Base-by-base conservation (phyloP, 176 grass and related monocot genomes). In the Carex kokanica region DNA sequence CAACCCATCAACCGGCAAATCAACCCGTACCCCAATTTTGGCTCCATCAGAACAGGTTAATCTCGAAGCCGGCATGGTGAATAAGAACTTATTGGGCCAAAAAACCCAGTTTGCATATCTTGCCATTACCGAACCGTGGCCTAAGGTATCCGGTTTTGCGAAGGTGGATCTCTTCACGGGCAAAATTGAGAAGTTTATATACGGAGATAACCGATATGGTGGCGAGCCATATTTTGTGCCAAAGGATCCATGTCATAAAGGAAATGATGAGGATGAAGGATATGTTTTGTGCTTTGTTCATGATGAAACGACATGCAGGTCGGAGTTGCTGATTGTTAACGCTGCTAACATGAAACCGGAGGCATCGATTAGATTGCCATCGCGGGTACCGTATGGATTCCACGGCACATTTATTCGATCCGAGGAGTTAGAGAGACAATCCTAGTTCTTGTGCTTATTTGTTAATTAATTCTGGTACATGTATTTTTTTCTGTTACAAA, bases 31-130 rank as follows among this genome's bases (percentile, higher is more conserved):
- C 2, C 51, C 88, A 13, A 66, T 98, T 13, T 73, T 93, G 29
- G 49, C 31, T 27, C 83, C 85, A 6, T 66, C 20, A 18, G 84
- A 93, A 34, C 92, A 95, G 52, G 59, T 98, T 60, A 95, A 98
- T 82, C 96, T 98, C 2, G 96, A 98, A 87, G 96, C 91, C 58
- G 96, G 96, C 20, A 98, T 95, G 96, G 96, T 98, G 52, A 95
- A 98, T 80, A 82, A 87, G 68, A 84, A 89, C 83, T 85, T 81
- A 29, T 81, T 95, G 0, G 93, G 96, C 1, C 31, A 63, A 24
- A 87, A 88, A 85, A 87, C 96, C 1, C 82, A 91, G 17, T 98
- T 93, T 83, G 96, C 89, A 8, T 98, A 98, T 85, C 90, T 98
- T 40, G 91, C 96, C 81, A 88, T 98, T 75, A 91, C 96, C 3